Evolutionary conservation across 148 eudicot genomes (phyloP), one percentile per base, ranked within the genome.

Genomic region (Vaccinium macrocarpon): DNA sequence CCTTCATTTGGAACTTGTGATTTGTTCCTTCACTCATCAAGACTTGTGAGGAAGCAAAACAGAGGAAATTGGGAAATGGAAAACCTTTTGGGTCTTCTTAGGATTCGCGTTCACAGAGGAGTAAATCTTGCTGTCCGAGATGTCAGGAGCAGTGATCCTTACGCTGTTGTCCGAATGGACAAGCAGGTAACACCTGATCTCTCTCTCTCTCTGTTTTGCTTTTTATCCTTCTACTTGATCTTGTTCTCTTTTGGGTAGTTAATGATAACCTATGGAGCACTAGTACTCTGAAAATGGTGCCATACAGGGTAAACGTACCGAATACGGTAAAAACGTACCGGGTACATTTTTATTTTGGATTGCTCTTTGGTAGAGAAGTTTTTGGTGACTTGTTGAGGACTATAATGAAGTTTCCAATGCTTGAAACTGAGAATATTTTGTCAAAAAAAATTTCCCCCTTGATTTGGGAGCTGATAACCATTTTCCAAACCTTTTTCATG

Each of bases 61-160:
- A 10, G 13, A 66, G 72, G 35, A 29, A 1, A 42, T 5, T 18
- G 6, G 46, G 8, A 12, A 76, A 90, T 87, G 92, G 91, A 91
- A 8, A 71, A 85, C 46, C 68, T 87, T 18, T 76, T 91, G 62
- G 92, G 92, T 51, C 86, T 91, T 46, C 81, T 91, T 14, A 84
- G 90, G 83, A 85, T 91, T 74, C 88, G 80, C 42, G 61, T 90
- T 77, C 53, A 46, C 35, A 87, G 86, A 83, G 92, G 92, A 1
- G 66, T 87, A 13, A 88, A 87, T 32, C 87, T 91, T 35, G 92
- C 91, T 18, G 68, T 87, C n/a, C 85, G 92, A 87, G 92, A 91
- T 46, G 76, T 84, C 21, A 79, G 57, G 35, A 87, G 87, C 86
- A 91, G 92, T 50, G 92, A 91, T 86, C 92, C 92, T 50, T 91